These are phyloP conservation scores for Penicillium bovifimosum DNA, from an alignment of 495 filamentous ascomycete genomes.

Conservation along the genomic window DNA sequence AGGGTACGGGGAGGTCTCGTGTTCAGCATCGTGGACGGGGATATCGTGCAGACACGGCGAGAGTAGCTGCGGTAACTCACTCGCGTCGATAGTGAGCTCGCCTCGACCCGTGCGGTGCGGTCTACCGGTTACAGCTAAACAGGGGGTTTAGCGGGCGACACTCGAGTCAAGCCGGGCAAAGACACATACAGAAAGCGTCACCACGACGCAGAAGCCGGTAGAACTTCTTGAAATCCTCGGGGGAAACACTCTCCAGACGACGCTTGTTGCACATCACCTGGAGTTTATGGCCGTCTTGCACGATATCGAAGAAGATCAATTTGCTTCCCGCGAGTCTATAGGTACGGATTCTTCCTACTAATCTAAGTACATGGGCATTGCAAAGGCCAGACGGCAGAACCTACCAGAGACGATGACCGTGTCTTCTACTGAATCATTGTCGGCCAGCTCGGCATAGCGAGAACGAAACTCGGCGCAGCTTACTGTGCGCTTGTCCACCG, in stretches of 20 bases:
- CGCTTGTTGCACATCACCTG: constrained; percentile 69
- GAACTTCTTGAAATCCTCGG: constrained; percentile 53
- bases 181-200: constrained; percentile 71
- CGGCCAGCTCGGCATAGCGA: constrained; percentile 34
- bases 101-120: constrained; percentile 66
- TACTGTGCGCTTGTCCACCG: constrained; percentile 25
- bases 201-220: constrained; percentile 58
- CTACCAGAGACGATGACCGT: constrained; percentile 43
- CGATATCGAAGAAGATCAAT: constrained; percentile 78
- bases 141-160: constrained; percentile 8
- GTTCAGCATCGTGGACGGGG: constrained; percentile 58
- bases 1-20: constrained; percentile 60
- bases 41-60: constrained; percentile 71
- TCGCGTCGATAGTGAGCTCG: constrained; percentile 71
- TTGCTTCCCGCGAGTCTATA: constrained; percentile 57
- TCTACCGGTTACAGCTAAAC: constrained; percentile 59
- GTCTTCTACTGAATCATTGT: constrained; percentile 45
- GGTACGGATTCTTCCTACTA: constrained; percentile 60
- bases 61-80: constrained; percentile 60
- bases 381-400: constrained; percentile 26
- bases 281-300: constrained; percentile 60
- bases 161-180: constrained; percentile 11
- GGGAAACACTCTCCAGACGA: constrained; percentile 43
- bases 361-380: constrained; percentile 42
- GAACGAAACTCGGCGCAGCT: constrained; percentile 35